Evolutionary conservation across 1,284 basidiomycete species (phyloP).

Genomic region (Ustilago nuda): DNA sequence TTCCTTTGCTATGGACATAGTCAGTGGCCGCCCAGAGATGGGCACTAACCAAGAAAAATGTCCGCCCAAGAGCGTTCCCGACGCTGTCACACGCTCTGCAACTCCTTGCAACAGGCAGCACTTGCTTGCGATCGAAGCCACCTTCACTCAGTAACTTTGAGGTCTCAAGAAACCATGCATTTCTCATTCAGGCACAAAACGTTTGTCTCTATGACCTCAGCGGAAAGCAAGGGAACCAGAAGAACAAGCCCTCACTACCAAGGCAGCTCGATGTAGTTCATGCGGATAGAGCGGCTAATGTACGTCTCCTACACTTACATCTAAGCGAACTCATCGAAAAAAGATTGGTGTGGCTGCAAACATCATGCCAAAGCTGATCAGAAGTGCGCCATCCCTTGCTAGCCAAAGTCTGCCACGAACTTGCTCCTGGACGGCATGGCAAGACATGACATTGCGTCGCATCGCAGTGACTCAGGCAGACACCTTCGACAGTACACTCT

Average conservation of each 20-base stretch:
- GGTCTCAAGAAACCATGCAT: neutral
- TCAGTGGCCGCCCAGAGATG: neutral
- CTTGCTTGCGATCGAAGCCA: neutral
- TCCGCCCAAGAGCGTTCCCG: neutral
- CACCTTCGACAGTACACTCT: too few relatives aligned
- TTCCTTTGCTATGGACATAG: neutral
- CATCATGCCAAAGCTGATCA: constrained; percentile 5
- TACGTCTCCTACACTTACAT: neutral
- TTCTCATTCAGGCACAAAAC: neutral
- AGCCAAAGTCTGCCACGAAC: neutral
- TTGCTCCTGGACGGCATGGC: neutral
- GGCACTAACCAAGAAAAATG: neutral
- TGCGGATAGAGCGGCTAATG: constrained; percentile 2
- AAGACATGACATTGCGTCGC: neutral
- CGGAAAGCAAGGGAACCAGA: neutral
- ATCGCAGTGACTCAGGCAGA: neutral
- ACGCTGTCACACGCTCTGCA: neutral
- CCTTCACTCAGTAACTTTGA: neutral
- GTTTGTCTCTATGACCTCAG: neutral
- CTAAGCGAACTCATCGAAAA: neutral
- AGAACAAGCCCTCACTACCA: neutral
- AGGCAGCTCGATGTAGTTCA: neutral
- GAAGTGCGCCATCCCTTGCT: constrained; percentile 12
- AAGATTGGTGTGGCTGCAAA: neutral
- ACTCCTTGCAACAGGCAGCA: neutral